Conservation (phyloP, 2,329 filamentous ascomycete genomes). For the Arthrocladium fulminans region DNA sequence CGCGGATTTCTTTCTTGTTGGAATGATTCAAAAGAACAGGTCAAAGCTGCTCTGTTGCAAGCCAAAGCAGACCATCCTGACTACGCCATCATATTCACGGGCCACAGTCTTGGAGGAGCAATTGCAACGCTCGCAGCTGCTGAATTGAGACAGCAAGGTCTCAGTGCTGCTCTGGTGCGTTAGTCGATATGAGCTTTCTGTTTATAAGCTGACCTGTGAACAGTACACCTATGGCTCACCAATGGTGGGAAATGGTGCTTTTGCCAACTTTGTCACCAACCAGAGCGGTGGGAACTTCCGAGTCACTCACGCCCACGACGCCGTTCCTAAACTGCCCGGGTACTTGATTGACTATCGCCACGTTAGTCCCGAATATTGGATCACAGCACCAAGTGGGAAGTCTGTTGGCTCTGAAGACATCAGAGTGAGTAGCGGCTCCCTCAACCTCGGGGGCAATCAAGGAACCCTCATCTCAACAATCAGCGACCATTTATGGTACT, state of each 20-base stretch:
- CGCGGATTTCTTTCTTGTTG: slow-evolving; percentile 43
- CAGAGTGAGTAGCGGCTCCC: slow-evolving; percentile 27
- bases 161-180: slow-evolving; percentile 35
- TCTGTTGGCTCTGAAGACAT: slow-evolving; percentile 28
- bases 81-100: slow-evolving; percentile 39
- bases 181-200: slow-evolving; percentile 9
- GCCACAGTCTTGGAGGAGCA: slow-evolving; percentile 45
- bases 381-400: slow-evolving; percentile 26
- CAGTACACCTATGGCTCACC: slow-evolving; percentile 38
- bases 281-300: slow-evolving; percentile 30
- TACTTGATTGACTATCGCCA: slow-evolving; percentile 29
- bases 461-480: slow-evolving; percentile 24
- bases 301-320: slow-evolving; percentile 32
- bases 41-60: slow-evolving; percentile 32
- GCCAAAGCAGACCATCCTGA: slow-evolving; percentile 30
- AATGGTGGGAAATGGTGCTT: slow-evolving; percentile 32
- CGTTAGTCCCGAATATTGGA: slow-evolving; percentile 35
- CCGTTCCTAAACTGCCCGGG: slow-evolving; percentile 32
- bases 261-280: slow-evolving; percentile 32
- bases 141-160: slow-evolving; percentile 36
- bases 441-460: slow-evolving; percentile 29
- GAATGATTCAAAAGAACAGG: slow-evolving; percentile 28
- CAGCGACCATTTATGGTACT: slow-evolving; percentile 32
- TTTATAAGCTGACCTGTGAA: slow-evolving; percentile 3
- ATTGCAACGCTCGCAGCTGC: slow-evolving; percentile 42